Conservation (phyloP, 2,329 filamentous ascomycete genomes). For the Colletotrichum gloeosporioides region DNA sequence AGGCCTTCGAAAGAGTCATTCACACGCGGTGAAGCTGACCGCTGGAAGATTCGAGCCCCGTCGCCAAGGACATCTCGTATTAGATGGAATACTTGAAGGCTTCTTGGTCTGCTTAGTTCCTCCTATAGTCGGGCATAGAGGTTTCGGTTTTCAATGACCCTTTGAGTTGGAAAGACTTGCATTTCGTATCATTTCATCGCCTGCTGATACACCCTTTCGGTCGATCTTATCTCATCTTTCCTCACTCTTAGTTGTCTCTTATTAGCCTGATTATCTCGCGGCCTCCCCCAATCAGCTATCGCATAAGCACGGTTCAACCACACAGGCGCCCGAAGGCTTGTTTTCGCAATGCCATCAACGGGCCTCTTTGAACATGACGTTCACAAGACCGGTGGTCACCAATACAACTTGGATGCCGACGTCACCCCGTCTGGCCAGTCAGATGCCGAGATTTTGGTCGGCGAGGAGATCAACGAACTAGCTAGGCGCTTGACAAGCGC, state of each 20-base stretch:
- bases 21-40: background rate
- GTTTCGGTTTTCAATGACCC: background rate
- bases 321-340: background rate
- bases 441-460: background rate
- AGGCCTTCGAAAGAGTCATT: background rate
- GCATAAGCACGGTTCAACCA: background rate
- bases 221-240: background rate
- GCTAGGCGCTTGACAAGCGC: slow-evolving; percentile 30
- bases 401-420: background rate
- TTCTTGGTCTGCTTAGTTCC: background rate
- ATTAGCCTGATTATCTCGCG: background rate
- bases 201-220: background rate
- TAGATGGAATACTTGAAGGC: background rate
- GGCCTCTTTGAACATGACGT: background rate
- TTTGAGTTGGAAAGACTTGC: background rate
- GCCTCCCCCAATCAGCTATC: background rate
- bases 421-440: background rate
- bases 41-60: background rate
- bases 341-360: background rate
- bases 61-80: background rate
- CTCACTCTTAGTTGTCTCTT: background rate
- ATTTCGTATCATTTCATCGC: background rate
- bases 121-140: background rate
- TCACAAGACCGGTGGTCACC: too few relatives aligned
- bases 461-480: slow-evolving; percentile 29